Evolutionary conservation across 176 grass and related monocot genomes (phyloP), one percentile per base, ranked within the genome.

Genomic region (Chloris gayana): DNA sequence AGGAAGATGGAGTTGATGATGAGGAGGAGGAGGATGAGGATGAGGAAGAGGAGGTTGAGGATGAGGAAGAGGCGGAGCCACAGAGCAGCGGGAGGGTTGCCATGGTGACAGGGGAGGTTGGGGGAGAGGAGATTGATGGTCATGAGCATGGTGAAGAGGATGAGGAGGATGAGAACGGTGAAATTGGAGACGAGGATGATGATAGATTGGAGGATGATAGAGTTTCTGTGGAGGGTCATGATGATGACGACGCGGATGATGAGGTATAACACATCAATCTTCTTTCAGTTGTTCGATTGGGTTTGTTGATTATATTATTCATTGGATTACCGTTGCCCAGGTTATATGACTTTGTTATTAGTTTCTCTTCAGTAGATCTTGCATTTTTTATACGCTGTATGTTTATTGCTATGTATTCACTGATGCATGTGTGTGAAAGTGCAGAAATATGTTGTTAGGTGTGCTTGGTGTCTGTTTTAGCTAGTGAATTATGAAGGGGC

Each of bases 81-180:
- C 76, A 83, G 77, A 89, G 76, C 29, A 91, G 81, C 11, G 89
- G 89, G 12, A 85, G 92, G 81, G 70, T 89, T 73, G 59, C 78
- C 51, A 27, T 91, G 70, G 63, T 47, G 27, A 70, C 62, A 22
- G 85, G 68, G 21, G 83, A 21, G 7, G 75, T 67, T 32, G 84
- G 15, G 19, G 69, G 42, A 70, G 92, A 83, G 69, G 92, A 94
- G 81, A 98, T 98, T 18, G 95, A 98, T 89, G 95, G 92, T 34
- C 95, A 98, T 87, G 95, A 98, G 37, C 92, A 88, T 19, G 95
- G 95, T 9, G 95, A 98, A 82, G 93, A 88, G 14, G 93, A 93
- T 7, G 93, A 94, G 65, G 91, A 97, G 8, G 85, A 97, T 77
- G 95, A 94, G 31, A 86, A 98, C 7, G 95, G 95, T 7, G 95